Evolutionary conservation across 2,329 filamentous ascomycete species (phyloP).

Genomic region (Colletotrichum salicis): DNA sequence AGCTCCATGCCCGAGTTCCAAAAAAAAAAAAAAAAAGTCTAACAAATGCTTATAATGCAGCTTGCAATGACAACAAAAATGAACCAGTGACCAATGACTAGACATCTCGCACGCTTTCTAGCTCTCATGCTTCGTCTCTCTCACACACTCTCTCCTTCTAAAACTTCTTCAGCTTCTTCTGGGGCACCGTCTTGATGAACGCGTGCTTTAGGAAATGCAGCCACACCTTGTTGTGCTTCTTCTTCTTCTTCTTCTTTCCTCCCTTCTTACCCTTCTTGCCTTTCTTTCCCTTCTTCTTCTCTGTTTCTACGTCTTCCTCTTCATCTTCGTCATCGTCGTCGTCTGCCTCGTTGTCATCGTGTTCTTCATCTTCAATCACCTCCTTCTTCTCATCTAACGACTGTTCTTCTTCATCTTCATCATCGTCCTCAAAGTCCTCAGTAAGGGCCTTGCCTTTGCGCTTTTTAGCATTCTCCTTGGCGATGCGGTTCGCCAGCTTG

Average conservation of each 20-base stretch:
- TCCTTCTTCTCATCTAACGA: slow-evolving; percentile 39
- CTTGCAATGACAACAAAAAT: background rate
- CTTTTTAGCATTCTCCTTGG: slow-evolving; percentile 50
- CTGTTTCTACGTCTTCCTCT: slow-evolving; percentile 47
- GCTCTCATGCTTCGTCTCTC: background rate
- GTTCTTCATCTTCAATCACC: slow-evolving; percentile 42
- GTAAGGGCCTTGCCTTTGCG: slow-evolving; percentile 34
- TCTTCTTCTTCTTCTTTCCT: slow-evolving; percentile 58
- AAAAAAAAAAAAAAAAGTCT: background rate
- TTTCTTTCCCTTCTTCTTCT: slow-evolving; percentile 56
- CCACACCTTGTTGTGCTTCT: slow-evolving; percentile 76
- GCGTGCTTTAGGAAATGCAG: slow-evolving; percentile 80
- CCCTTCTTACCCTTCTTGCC: slow-evolving; percentile 54
- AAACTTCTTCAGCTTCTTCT: slow-evolving; percentile 70
- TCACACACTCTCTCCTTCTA: slow-evolving; percentile 2
- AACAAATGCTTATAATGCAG: background rate
- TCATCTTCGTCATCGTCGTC: slow-evolving; percentile 41
- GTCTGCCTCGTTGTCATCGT: slow-evolving; percentile 42
- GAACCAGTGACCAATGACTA: background rate
- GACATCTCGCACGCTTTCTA: background rate
- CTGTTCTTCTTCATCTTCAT: slow-evolving; percentile 38
- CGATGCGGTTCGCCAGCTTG: slow-evolving; percentile 82
- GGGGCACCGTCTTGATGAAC: slow-evolving; percentile 78
- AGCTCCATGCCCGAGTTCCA: background rate
- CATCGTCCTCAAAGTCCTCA: slow-evolving; percentile 43